Evolutionary conservation across 345 rosid species (phyloP).

Genomic region (Raphanus sativus): DNA sequence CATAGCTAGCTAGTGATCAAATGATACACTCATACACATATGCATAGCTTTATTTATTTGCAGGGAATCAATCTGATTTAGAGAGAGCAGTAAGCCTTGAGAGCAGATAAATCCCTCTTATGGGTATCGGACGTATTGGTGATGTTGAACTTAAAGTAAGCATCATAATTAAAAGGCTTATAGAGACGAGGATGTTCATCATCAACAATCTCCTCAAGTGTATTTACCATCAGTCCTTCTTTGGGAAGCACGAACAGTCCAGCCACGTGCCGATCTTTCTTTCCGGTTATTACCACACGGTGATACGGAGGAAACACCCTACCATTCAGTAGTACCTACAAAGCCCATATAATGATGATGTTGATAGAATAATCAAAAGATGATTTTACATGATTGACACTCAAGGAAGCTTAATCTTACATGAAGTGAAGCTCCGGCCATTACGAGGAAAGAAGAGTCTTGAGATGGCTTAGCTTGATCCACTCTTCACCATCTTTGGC

Average conservation of each 20-base stretch:
- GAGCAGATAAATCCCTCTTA: neutral
- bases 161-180: slow-evolving; percentile 27
- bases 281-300: slow-evolving; percentile 36
- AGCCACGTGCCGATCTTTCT: slow-evolving; percentile 27
- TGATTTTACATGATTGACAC: neutral
- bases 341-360: neutral
- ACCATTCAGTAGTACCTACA: slow-evolving; percentile 39
- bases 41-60: neutral
- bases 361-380: neutral
- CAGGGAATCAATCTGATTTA: neutral
- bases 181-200: slow-evolving; percentile 4
- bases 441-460: slow-evolving; percentile 44
- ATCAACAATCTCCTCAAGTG: slow-evolving; percentile 11
- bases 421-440: slow-evolving; percentile 53
- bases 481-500: slow-evolving; percentile 42
- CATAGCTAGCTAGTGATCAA: slow-evolving; percentile 3
- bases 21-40: neutral
- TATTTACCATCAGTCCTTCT: slow-evolving; percentile 12
- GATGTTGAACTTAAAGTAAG: slow-evolving; percentile 4
- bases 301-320: slow-evolving; percentile 32
- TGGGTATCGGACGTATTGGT: neutral
- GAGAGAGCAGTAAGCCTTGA: slow-evolving; percentile 38
- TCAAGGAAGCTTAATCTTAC: slow-evolving; percentile 29
- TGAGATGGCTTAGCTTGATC: slow-evolving; percentile 50
- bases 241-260: slow-evolving; percentile 25